Percentiles rank a stretch among this genome's conserved stretches.
These are phyloP conservation scores for Leccinum pellstonianum DNA, from an alignment of 768 basidiomycete genomes.

Conservation along the genomic window DNA sequence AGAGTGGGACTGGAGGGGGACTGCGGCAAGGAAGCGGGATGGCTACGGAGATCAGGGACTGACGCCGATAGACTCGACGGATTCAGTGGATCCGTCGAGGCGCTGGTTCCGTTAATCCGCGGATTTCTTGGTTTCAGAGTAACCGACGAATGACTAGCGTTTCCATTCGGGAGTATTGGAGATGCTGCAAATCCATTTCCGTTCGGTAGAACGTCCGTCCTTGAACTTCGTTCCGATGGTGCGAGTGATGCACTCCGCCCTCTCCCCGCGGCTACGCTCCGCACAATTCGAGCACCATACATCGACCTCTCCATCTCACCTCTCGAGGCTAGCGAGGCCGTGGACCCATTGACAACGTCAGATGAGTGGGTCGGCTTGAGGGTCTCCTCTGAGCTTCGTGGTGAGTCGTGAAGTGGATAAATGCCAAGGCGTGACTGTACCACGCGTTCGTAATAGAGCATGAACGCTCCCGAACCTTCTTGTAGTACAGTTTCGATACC, in stretches of 20 bases:
- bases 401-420: slow-evolving; percentile 35
- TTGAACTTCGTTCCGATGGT: slow-evolving; percentile 30
- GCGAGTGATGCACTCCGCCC: slow-evolving; percentile 40
- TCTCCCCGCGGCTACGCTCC: slow-evolving; percentile 51
- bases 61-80: slow-evolving; percentile 24
- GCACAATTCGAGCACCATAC: slow-evolving; percentile 51
- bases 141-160: slow-evolving; percentile 18
- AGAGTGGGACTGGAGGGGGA: slow-evolving; percentile 14
- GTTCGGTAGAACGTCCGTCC: slow-evolving; percentile 12
- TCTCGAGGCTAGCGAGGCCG: slow-evolving; percentile 40
- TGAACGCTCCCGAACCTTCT: slow-evolving; percentile 77
- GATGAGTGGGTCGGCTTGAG: slow-evolving; percentile 47
- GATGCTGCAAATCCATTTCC: slow-evolving; percentile 11
- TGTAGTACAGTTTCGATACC: slow-evolving; percentile 71
- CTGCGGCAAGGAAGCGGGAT: slow-evolving; percentile 12
- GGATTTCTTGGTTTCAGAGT: slow-evolving; percentile 22
- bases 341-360: slow-evolving; percentile 45
- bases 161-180: slow-evolving; percentile 25
- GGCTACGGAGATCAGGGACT: slow-evolving; percentile 25
- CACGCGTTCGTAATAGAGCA: slow-evolving; percentile 92
- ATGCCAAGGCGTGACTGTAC: slow-evolving; percentile 37
- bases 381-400: slow-evolving; percentile 63
- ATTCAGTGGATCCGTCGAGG: slow-evolving; percentile 9
- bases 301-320: slow-evolving; percentile 20
- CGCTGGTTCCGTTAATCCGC: slow-evolving; percentile 10